Percentiles rank a stretch among this genome's conserved stretches.
Evolutionary conservation across 768 basidiomycete genomes (phyloP).

Genomic region (Suillus clintonianus): DNA sequence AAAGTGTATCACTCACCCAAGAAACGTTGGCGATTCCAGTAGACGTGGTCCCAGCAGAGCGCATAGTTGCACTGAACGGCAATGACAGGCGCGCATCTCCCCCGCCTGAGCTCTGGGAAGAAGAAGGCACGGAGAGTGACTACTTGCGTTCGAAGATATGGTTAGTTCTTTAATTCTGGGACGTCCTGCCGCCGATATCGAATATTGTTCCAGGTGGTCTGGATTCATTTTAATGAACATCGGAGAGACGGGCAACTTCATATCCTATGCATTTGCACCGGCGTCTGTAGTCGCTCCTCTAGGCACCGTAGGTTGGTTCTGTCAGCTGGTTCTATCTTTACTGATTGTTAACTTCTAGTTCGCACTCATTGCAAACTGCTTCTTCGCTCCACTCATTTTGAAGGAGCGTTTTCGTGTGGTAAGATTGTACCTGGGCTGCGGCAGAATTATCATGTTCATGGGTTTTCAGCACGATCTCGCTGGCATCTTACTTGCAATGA

Average conservation of each 20-base stretch:
- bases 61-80: constrained; percentile 18
- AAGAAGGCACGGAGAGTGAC: constrained; percentile 58
- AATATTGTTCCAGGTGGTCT: constrained; percentile 64
- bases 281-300: constrained; percentile 94
- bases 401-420: constrained; percentile 82
- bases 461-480: constrained; percentile 66
- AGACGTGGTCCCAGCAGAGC: constrained; percentile 43
- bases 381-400: constrained; percentile 87
- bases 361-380: constrained; percentile 92
- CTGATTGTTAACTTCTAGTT: constrained; percentile 47
- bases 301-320: constrained; percentile 72
- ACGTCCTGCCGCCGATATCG: not conserved
- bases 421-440: constrained; percentile 21
- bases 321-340: not conserved
- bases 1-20: constrained; percentile 5
- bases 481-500: constrained; percentile 76
- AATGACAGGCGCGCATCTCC: constrained; percentile 17
- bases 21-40: constrained; percentile 32
- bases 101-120: constrained; percentile 21
- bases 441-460: constrained; percentile 15
- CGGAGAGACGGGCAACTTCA: constrained; percentile 90
- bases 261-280: constrained; percentile 86
- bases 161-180: constrained; percentile 40
- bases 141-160: constrained; percentile 87
- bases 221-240: constrained; percentile 89